phyloP scores from a whole-genome alignment of 345 rosid species.

The Euphorbia lathyris region DNA sequence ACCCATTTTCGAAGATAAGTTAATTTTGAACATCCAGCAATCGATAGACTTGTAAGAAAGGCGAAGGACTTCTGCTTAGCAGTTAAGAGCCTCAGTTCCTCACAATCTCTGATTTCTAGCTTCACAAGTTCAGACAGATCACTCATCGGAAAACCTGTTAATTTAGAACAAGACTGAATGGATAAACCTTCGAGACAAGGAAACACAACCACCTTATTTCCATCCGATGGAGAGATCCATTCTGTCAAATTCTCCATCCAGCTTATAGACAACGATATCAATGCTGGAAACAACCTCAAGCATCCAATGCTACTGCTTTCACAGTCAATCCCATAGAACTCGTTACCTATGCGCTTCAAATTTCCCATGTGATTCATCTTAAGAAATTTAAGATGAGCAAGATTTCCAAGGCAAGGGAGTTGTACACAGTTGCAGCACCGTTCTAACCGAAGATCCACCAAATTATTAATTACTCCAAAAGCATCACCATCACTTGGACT shows the following conservation, averaged over 20 bases:
- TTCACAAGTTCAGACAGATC: not conserved
- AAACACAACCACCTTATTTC: not conserved
- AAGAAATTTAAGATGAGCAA: slow-evolving; percentile 10
- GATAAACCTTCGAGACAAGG: slow-evolving; percentile 12
- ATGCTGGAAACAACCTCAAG: not conserved
- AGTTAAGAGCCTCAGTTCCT: not conserved
- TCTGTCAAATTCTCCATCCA: not conserved
- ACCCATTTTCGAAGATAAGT: not conserved
- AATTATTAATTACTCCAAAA: not conserved
- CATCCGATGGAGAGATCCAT: not conserved
- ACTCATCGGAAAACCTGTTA: slow-evolving; percentile 1
- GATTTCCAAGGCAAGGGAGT: slow-evolving; percentile 23
- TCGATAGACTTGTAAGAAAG: not conserved
- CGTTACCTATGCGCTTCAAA: not conserved
- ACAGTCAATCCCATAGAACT: not conserved
- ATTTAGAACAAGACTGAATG: not conserved
- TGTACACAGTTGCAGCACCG: not conserved
- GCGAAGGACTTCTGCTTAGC: not conserved
- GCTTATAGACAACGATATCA: not conserved
- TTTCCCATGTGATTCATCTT: not conserved
- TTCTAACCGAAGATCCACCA: not conserved
- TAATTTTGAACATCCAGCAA: not conserved
- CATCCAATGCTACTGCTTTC: not conserved
- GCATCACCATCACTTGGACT: not conserved
- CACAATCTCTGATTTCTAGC: not conserved